Base-by-base conservation (phyloP, 2,329 filamentous ascomycete genomes). In the Lachnellula cervina region DNA sequence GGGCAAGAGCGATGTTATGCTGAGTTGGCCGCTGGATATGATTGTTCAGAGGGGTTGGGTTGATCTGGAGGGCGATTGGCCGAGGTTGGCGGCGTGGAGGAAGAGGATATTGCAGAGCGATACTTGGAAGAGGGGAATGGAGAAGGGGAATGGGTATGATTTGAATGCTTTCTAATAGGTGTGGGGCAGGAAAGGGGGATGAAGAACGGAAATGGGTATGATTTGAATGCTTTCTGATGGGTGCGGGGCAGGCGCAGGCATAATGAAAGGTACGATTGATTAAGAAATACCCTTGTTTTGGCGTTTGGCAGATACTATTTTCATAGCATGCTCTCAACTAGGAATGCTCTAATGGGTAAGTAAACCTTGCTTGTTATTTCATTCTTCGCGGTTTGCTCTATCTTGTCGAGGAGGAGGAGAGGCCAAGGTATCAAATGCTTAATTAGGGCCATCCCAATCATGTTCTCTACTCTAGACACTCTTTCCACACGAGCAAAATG, bases 1-100 rank as follows among this genome's bases (percentile, higher is more conserved):
- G 16, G 71, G 71, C 4, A 60, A 69, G 51, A 56, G 60, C 9
- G 72, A 73, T 65, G 59, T 73, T 14, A 69, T 69, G 55, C 42
- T 72, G 48, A 69, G 58, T 47, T 74, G 63, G 59, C 66, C 68
- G 0, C 57, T 73, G 60, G 71, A 72, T 54, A 60, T 67, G 16
- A 64, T 69, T 42, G 57, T 37, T n/a, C 59, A 65, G 47, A 64
- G 66, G 25, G 61, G 59, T 16, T 71, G 65, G 53, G 63, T 71
- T 25, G 62, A 73, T 57, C 54, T 67, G 23, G 37, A 58, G 49
- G 60, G 62, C 19, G 66, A 69, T 28, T 72, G 65, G 57, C 69
- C 68, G 4, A 71, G 66, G 49, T 16, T 73, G 19, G 52, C 42
- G 19, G 64, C 54, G 25, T 74, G 71, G 71, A 64, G 67, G 56